Evolutionary conservation across 148 eudicot genomes (phyloP).

Genomic region (Vaccinium darrowii): DNA sequence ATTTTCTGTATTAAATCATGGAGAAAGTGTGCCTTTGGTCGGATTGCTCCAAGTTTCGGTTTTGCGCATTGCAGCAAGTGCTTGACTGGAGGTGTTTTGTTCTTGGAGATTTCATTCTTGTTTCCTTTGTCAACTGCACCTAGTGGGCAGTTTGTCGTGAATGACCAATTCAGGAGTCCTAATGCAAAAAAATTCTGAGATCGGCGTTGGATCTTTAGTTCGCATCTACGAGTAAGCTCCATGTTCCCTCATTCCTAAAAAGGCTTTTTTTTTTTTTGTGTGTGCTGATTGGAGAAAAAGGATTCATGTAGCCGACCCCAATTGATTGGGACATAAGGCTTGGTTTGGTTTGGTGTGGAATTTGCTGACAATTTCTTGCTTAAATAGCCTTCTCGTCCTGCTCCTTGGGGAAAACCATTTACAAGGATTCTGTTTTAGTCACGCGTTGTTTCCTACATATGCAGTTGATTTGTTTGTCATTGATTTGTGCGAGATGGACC

Average conservation of each 20-base stretch:
- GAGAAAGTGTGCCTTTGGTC: conserved; percentile 69
- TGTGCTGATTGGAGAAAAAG: too few species aligned
- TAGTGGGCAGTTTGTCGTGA: conserved; percentile 39
- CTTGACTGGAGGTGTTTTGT: conserved; percentile 85
- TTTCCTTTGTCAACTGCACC: conserved; percentile 68
- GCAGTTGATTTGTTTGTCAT: not conserved
- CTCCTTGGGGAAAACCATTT: conserved; percentile 37
- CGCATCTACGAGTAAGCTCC: conserved; percentile 63
- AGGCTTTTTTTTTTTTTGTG: not conserved
- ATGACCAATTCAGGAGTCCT: conserved; percentile 58
- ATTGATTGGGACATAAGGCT: too few species aligned
- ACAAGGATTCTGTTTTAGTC: conserved; percentile 32
- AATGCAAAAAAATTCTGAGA: conserved; percentile 58
- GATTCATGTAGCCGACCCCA: too few species aligned
- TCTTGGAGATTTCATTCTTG: conserved; percentile 61
- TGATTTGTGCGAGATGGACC: conserved; percentile 3
- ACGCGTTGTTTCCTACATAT: not conserved
- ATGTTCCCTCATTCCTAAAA: not conserved
- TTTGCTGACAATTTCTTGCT: conserved; percentile 12
- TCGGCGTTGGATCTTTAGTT: conserved; percentile 54
- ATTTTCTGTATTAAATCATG: conserved; percentile 54
- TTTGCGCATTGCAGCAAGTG: conserved; percentile 61
- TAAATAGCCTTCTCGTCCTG: conserved; percentile 40
- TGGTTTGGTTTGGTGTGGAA: too few species aligned
- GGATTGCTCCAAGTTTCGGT: conserved; percentile 49